These are phyloP conservation scores for Dactylellina parvicollis DNA, from an alignment of 2,329 filamentous ascomycete genomes.

Conservation along the genomic window DNA sequence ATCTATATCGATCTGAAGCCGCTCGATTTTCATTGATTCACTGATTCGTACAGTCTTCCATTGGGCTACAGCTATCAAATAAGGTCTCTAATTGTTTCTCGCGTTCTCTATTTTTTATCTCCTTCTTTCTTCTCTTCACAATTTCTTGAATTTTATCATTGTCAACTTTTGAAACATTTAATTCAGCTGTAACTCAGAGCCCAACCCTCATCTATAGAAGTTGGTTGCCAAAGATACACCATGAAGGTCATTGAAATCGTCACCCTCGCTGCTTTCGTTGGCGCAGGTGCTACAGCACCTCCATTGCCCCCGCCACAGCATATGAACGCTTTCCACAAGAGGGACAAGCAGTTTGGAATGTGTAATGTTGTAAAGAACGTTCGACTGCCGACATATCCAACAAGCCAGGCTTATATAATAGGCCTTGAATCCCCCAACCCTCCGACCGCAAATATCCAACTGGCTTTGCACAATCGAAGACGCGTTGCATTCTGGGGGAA, in stretches of 20 bases:
- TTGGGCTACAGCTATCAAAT: too few relatives aligned
- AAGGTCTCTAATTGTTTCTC: too few relatives aligned
- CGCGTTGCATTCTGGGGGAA: conserved; percentile 18
- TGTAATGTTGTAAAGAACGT: conserved; percentile 1
- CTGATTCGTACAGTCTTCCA: too few relatives aligned
- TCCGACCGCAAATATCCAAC: not conserved
- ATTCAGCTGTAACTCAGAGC: too few relatives aligned
- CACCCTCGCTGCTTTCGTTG: not conserved
- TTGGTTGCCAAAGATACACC: not conserved
- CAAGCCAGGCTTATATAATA: conserved; percentile 5
- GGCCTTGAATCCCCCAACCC: not conserved
- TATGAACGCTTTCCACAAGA: not conserved
- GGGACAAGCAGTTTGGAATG: conserved; percentile 14
- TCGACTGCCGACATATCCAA: not conserved
- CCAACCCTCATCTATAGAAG: too few relatives aligned
- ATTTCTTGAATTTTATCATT: too few relatives aligned
- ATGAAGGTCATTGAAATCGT: not conserved
- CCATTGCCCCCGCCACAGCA: not conserved
- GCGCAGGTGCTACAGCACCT: not conserved
- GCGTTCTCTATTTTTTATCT: too few relatives aligned
- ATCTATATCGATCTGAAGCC: too few relatives aligned
- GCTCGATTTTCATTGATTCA: too few relatives aligned
- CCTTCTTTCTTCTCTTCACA: too few relatives aligned
- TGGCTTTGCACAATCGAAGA: not conserved
- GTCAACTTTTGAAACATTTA: too few relatives aligned